Evolutionary conservation across 768 basidiomycete species (phyloP).

Genomic region (Serpula lacrymans): DNA sequence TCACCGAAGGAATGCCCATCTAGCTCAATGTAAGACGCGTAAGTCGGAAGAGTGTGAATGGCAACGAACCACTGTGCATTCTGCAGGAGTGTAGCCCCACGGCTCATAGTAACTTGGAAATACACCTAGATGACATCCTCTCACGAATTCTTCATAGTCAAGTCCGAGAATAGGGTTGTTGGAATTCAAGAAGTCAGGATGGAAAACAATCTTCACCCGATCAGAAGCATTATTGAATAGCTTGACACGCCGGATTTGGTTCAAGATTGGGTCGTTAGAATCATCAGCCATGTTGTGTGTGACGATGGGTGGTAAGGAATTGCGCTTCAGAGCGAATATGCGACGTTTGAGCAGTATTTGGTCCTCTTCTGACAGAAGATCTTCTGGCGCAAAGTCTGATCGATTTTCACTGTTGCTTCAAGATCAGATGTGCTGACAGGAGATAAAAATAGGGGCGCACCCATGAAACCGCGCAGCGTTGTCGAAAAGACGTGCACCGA

Average conservation of each 20-base stretch:
- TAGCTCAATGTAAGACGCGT: conserved; percentile 24
- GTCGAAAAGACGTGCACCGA: conserved; percentile 91
- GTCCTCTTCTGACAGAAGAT: conserved; percentile 87
- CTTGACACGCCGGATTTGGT: conserved; percentile 90
- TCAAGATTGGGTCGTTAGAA: conserved; percentile 86
- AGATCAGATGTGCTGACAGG: conserved; percentile 3
- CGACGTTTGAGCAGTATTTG: conserved; percentile 92
- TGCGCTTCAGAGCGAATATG: conserved; percentile 93
- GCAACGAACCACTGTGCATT: conserved; percentile 88
- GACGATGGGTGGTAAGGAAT: conserved; percentile 91
- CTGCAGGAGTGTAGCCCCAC: conserved; percentile 96
- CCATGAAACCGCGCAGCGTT: conserved; percentile 91
- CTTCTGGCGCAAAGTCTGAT: conserved; percentile 66
- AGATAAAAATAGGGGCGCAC: conserved; percentile 48
- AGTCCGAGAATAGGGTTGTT: conserved; percentile 97
- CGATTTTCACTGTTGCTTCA: conserved; percentile 57
- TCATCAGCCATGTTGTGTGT: conserved; percentile 99
- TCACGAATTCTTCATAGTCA: conserved; percentile 98
- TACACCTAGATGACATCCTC: conserved; percentile 96
- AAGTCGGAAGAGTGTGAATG: not conserved
- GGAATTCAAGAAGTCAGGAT: conserved; percentile 96
- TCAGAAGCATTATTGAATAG: conserved; percentile 88
- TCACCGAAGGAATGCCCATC: conserved; percentile 98
- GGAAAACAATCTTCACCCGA: conserved; percentile 96
- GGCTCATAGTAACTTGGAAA: conserved; percentile 98